Base-by-base conservation (phyloP, 2,329 filamentous ascomycete genomes). In the Talaromyces pinophilus region DNA sequence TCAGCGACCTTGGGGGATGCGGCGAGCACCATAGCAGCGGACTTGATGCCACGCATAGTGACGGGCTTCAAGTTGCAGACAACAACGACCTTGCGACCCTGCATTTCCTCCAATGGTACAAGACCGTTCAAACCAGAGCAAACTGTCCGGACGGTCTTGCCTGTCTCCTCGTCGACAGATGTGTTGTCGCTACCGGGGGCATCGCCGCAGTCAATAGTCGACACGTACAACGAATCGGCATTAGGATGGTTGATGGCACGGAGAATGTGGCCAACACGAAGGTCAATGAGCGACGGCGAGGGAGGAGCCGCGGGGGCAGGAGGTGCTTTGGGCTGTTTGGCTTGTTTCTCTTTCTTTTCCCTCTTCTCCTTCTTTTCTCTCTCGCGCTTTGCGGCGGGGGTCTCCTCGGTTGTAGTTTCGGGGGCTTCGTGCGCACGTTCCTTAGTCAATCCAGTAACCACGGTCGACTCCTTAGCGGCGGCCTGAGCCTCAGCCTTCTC, bases 41-140 rank as follows among this genome's bases (percentile, higher is more conserved):
- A 90, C 77, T 90, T 90, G 77, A 92, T 86, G 71, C 95, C 95
- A 70, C 95, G 92, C 95, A 99, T 99, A 80, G 96, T 99, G 79
- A 98, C 95, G 61, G 95, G 95, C 86, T 99, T 99, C 72, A 99
- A 87, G 81, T 99, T 99, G 85, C 92, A 96, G 25, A 99, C 94
- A 0, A 95, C 92, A 38, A 99, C 87, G 68, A 99, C 92, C 82
- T 96, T 96, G 78, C 95, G 92, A 75, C 89, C 89, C 80, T 99
- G 95, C 95, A 99, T 97, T 79, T 97, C 92, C 79, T 92, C 92
- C 57, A 99, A 85, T 0, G 95, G 95, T 1, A 99, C 83, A 35
- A 97, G 87, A 7, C 95, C 95, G 79, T 97, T 97, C 70, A 99
- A 86, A 33, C 95, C 95, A 1, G 95, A 98, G 87, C 95, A 99